Evolutionary conservation across 129 eudicot species (phyloP).

Genomic region (Flaveria ramosissima): DNA sequence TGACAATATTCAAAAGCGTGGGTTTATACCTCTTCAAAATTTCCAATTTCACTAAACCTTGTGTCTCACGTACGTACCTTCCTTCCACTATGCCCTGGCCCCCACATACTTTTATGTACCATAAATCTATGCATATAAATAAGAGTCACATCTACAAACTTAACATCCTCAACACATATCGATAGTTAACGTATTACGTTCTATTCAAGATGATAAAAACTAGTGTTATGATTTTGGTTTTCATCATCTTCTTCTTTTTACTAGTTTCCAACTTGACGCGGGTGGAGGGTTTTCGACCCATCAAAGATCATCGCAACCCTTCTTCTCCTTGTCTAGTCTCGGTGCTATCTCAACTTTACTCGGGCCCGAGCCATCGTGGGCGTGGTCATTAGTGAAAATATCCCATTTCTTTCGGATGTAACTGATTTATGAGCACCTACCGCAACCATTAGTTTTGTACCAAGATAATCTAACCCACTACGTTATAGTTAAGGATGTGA

Average conservation of each 20-base stretch:
- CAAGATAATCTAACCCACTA: not conserved
- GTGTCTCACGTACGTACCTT: constrained; percentile 33
- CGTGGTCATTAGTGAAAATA: constrained; percentile 38
- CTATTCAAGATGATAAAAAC: constrained; percentile 9
- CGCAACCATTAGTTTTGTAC: too few species aligned
- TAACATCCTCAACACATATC: constrained; percentile 4
- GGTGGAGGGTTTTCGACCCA: constrained; percentile 38
- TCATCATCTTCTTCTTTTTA: constrained; percentile 22
- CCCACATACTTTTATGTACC: constrained; percentile 5
- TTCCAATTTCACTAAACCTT: constrained; percentile 12
- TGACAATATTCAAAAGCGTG: constrained; percentile 22
- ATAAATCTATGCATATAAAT: not conserved
- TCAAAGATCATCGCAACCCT: constrained; percentile 19
- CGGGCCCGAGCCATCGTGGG: constrained; percentile 55
- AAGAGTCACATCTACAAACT: not conserved
- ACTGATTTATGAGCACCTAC: too few species aligned
- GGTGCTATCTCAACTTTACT: constrained; percentile 34
- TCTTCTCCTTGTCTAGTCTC: constrained; percentile 26
- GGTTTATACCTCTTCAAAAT: constrained; percentile 26
- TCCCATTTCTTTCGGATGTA: not conserved
- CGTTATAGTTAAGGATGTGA: not conserved
- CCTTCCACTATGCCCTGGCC: constrained; percentile 26
- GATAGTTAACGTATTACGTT: not conserved
- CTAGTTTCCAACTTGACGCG: constrained; percentile 15
- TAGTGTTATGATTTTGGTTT: constrained; percentile 12